Conservation (phyloP, 2,329 filamentous ascomycete species). For the Xylaria hypoxylon region DNA sequence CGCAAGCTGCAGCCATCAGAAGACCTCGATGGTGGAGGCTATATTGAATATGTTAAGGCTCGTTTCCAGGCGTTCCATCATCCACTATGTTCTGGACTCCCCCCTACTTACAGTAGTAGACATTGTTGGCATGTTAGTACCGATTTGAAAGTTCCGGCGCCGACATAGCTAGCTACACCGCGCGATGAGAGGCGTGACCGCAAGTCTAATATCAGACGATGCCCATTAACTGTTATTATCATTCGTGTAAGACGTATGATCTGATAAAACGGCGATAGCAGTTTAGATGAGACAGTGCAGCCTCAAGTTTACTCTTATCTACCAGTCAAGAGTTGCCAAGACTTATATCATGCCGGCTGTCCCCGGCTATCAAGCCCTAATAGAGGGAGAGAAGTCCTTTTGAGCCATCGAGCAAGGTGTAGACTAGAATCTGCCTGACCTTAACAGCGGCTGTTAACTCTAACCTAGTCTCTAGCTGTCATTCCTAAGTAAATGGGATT, state of each 20-base stretch:
- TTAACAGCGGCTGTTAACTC: constrained; percentile 11
- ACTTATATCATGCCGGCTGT: constrained; percentile 1
- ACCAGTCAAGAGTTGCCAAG: background rate
- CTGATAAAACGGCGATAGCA: background rate
- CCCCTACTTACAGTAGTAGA: background rate
- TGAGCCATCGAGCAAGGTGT: constrained; percentile 8
- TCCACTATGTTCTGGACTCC: constrained; percentile 26
- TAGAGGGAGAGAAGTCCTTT: background rate
- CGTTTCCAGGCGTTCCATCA: constrained; percentile 9
- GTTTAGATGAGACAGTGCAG: constrained; percentile 8
- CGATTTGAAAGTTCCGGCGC: constrained; percentile 9
- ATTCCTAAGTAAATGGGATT: constrained; percentile 7
- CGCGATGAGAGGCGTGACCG: background rate
- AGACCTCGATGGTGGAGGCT: constrained; percentile 33
- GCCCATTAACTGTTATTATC: background rate
- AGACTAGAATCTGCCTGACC: constrained; percentile 10
- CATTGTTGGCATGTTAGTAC: background rate
- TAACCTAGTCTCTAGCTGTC: constrained; percentile 24
- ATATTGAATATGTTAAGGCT: constrained; percentile 30
- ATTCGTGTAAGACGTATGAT: background rate
- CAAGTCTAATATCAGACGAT: background rate
- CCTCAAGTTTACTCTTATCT: constrained; percentile 4
- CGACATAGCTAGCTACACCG: background rate
- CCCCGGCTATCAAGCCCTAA: constrained; percentile 9
- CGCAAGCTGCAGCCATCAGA: constrained; percentile 30